A percentile compares a stretch with the other conserved stretches of the same genome.
Evolutionary conservation across 768 basidiomycete species (phyloP).

Genomic region (Leccinum aurantiacum): DNA sequence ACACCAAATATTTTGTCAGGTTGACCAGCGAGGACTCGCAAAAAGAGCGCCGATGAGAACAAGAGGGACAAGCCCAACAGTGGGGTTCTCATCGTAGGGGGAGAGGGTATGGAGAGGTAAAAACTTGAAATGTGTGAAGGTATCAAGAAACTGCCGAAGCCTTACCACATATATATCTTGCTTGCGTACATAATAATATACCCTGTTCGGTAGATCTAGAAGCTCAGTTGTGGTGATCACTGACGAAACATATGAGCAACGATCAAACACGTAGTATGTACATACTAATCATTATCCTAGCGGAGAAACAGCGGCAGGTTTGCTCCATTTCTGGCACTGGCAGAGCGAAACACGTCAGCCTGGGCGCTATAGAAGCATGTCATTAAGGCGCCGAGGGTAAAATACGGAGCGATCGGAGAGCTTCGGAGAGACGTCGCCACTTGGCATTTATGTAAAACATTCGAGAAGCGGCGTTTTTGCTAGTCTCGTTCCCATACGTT

Average conservation of each 20-base stretch:
- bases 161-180: slow-evolving; percentile 8
- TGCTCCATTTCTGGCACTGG: not conserved
- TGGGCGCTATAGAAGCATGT: too few relatives aligned
- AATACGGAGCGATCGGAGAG: too few relatives aligned
- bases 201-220: not conserved
- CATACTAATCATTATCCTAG: not conserved
- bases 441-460: too few relatives aligned
- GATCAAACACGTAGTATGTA: not conserved
- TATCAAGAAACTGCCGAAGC: not conserved
- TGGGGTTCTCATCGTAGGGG: slow-evolving; percentile 22
- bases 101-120: not conserved
- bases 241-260: not conserved
- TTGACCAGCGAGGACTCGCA: slow-evolving; percentile 19
- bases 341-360: too few relatives aligned
- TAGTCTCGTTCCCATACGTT: too few relatives aligned
- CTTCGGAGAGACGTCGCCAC: too few relatives aligned
- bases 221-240: too few relatives aligned
- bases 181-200: not conserved
- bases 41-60: slow-evolving; percentile 18
- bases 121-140: not conserved
- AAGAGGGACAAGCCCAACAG: slow-evolving; percentile 14
- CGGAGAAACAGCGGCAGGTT: not conserved
- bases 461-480: too few relatives aligned
- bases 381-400: too few relatives aligned
- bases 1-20: slow-evolving; percentile 64